Conservation (phyloP, 2,329 filamentous ascomycete species). For the Nigrograna mackinnonii region DNA sequence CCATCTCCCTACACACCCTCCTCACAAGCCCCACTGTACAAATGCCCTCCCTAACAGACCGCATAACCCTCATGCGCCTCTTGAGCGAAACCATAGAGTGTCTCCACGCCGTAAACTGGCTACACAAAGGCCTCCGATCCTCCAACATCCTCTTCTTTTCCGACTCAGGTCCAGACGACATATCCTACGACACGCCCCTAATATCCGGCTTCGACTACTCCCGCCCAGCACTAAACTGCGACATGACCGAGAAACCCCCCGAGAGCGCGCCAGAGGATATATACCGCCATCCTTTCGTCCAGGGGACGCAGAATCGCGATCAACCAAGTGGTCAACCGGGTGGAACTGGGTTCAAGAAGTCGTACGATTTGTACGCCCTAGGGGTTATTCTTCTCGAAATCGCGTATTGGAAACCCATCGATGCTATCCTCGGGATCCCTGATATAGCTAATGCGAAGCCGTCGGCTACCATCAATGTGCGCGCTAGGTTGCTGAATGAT, state of each 20-base stretch:
- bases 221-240: slow-evolving; percentile 54
- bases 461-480: slow-evolving; percentile 43
- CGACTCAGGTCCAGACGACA: slow-evolving; percentile 15
- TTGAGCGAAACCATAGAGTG: slow-evolving; percentile 56
- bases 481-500: slow-evolving; percentile 27
- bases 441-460: slow-evolving; percentile 38
- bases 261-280: slow-evolving; percentile 52
- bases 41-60: slow-evolving; percentile 55
- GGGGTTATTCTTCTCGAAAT: slow-evolving; percentile 59
- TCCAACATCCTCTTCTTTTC: slow-evolving; percentile 59
- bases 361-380: slow-evolving; percentile 57
- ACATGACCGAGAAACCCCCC: slow-evolving; percentile 54
- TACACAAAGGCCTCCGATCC: slow-evolving; percentile 62
- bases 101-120: slow-evolving; percentile 60
- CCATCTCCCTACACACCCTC: slow-evolving; percentile 54
- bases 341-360: slow-evolving; percentile 47
- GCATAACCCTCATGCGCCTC: slow-evolving; percentile 56
- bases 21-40: slow-evolving; percentile 33
- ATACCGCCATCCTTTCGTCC: slow-evolving; percentile 54
- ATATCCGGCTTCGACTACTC: slow-evolving; percentile 61
- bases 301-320: slow-evolving; percentile 40
- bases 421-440: slow-evolving; percentile 47
- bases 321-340: slow-evolving; percentile 8
- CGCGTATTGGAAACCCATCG: slow-evolving; percentile 56
- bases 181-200: slow-evolving; percentile 48